Evolutionary conservation across 2,329 filamentous ascomycete genomes (phyloP).

Genomic region (Blastomyces silverae): DNA sequence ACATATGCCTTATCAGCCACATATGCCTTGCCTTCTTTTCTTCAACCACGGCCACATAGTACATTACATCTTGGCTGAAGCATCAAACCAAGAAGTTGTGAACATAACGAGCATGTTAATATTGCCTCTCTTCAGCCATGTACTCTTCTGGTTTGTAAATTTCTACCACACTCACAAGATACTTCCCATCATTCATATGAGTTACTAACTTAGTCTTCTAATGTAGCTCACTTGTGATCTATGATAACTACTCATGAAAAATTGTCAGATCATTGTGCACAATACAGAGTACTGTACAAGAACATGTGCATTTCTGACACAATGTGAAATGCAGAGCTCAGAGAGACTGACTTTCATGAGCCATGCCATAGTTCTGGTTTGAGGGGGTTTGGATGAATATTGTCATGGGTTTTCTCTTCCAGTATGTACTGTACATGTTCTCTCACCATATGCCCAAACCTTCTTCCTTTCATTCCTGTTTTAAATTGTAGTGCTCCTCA

Average conservation of each 20-base stretch:
- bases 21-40: too few relatives aligned
- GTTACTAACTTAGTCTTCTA: background rate
- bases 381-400: background rate
- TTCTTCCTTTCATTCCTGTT: background rate
- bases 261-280: background rate
- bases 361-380: too few relatives aligned
- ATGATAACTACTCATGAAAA: background rate
- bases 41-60: too few relatives aligned
- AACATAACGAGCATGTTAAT: too few relatives aligned
- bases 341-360: too few relatives aligned
- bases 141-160: background rate
- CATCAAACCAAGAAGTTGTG: too few relatives aligned
- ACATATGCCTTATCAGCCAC: background rate
- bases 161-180: background rate
- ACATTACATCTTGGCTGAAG: too few relatives aligned
- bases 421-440: background rate
- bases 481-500: background rate
- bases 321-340: too few relatives aligned
- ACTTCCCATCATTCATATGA: background rate
- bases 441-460: background rate
- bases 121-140: too few relatives aligned
- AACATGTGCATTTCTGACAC: too few relatives aligned
- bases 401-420: background rate
- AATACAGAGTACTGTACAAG: background rate
- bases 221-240: background rate